Evolutionary conservation across 2,329 filamentous ascomycete species (phyloP).

Genomic region (Helicocarpus griseus): DNA sequence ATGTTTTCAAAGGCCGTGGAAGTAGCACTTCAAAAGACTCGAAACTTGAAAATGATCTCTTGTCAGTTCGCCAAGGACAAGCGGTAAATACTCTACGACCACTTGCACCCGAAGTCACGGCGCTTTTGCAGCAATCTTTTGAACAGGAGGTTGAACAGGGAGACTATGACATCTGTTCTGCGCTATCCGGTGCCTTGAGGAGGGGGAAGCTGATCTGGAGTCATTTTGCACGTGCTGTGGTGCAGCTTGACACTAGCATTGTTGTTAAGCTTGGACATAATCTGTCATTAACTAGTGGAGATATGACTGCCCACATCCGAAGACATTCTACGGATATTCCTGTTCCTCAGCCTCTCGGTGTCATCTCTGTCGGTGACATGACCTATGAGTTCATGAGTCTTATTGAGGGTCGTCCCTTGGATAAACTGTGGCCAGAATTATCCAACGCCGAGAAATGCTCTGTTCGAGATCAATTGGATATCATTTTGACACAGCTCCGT

Average conservation of each 20-base stretch:
- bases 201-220: conserved; percentile 5
- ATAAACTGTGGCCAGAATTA: conserved; percentile 8
- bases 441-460: not conserved
- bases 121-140: conserved; percentile 7
- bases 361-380: not conserved
- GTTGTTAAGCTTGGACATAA: conserved; percentile 8
- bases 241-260: conserved; percentile 5
- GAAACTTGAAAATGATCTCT: not conserved
- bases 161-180: not conserved
- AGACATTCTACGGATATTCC: conserved; percentile 3
- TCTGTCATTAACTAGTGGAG: conserved; percentile 2
- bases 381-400: conserved; percentile 5
- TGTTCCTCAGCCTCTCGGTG: conserved; percentile 2
- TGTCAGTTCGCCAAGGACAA: conserved; percentile 1
- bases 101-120: conserved; percentile 8
- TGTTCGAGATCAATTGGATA: conserved; percentile 5
- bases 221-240: conserved; percentile 6
- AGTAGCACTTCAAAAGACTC: not conserved
- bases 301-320: conserved; percentile 5
- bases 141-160: not conserved
- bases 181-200: conserved; percentile 4
- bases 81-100: conserved; percentile 5
- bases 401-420: conserved; percentile 1
- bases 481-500: conserved; percentile 6
- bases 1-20: conserved; percentile 3